Conservation (phyloP, 495 filamentous ascomycete genomes). For the Penicillium crystallinum region DNA sequence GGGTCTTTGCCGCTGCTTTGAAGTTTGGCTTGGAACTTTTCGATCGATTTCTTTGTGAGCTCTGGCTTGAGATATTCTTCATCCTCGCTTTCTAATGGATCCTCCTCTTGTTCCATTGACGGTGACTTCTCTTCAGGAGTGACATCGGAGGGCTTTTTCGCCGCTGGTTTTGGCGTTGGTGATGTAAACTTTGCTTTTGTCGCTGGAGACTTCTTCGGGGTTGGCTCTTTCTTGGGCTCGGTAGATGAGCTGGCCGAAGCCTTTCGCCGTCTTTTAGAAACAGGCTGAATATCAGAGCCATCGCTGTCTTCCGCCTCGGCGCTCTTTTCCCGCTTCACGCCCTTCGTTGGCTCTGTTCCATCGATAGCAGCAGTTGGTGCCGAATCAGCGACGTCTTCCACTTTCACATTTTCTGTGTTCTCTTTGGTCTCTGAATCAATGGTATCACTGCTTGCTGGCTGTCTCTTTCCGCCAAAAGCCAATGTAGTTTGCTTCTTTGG, state of each 20-base stretch:
- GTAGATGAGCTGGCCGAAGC: conserved; percentile 8
- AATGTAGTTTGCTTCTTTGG: conserved; percentile 70
- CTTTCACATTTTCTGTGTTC: conserved; percentile 38
- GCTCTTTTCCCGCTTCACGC: conserved; percentile 39
- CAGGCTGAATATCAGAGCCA: conserved; percentile 50
- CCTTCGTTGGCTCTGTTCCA: conserved; percentile 6
- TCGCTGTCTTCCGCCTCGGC: conserved; percentile 39
- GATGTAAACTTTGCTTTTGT: conserved; percentile 14
- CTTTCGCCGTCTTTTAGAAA: conserved; percentile 38
- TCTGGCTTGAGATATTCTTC: conserved; percentile 75
- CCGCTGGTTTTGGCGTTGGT: conserved; percentile 18
- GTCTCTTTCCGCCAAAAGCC: conserved; percentile 49
- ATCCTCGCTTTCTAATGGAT: conserved; percentile 45
- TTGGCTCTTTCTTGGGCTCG: conserved; percentile 20
- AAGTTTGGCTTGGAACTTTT: conserved; percentile 78
- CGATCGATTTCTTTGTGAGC: conserved; percentile 66
- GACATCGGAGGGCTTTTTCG: conserved; percentile 37
- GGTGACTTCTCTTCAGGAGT: conserved; percentile 31
- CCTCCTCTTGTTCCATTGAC: conserved; percentile 45
- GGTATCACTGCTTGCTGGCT: conserved; percentile 21
- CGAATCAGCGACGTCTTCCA: conserved; percentile 24
- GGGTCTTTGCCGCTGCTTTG: conserved; percentile 63
- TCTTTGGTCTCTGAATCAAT: conserved; percentile 20
- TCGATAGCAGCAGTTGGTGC: conserved; percentile 1
- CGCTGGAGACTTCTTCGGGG: conserved; percentile 21